Evolutionary conservation across 371 early-diverging fungal species (phyloP), one percentile per base, ranked within the genome.

Genomic region (Mortierella sp.): DNA sequence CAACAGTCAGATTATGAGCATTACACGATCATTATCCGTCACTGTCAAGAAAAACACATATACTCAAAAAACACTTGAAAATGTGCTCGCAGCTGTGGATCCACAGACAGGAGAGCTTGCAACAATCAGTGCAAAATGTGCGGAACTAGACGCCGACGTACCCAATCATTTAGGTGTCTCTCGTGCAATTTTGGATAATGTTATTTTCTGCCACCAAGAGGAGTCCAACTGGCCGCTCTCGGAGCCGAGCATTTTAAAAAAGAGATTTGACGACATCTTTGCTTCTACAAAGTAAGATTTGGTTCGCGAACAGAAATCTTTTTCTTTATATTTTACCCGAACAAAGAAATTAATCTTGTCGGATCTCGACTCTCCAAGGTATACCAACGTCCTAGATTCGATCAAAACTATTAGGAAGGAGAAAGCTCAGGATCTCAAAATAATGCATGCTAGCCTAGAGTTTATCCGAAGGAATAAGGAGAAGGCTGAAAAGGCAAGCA

Each of bases 141-240:
- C 96, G 2, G 98, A 97, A 60, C 75, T 99, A 58, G 98, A 99
- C 86, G 84, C 88, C 3, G 95, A 95, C 74, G 77, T 99, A 41
- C 94, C 96, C 0, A 70, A 89, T 41, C 93, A 95, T 69, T 87
- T 99, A 5, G 99, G 98, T 10, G 96, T 97, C 13, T 93, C 95
- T 22, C 88, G 90, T 65, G 95, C 99, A 0, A 95, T 99, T 38
- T 84, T 99, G 32, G 99, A 99, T 66, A 98, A 96, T 86, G 99
- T 99, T 45, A 96, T 99, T 19, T 99, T 99, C 75, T 99, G 99
- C 83, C 99, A 99, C 82, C 99, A 99, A 86, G 99, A 99, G 82
- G 99, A 99, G 13, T 95, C 96, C 53, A 95, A 92, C 72, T 99
- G 99, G 98, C 99, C 99, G 9, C 87, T 99, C 21, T 89, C 96